A percentile compares a stretch with the other conserved stretches of the same genome.
phyloP scores from a whole-genome alignment of 768 basidiomycete species.

The Psilocybe subaeruginosa region DNA sequence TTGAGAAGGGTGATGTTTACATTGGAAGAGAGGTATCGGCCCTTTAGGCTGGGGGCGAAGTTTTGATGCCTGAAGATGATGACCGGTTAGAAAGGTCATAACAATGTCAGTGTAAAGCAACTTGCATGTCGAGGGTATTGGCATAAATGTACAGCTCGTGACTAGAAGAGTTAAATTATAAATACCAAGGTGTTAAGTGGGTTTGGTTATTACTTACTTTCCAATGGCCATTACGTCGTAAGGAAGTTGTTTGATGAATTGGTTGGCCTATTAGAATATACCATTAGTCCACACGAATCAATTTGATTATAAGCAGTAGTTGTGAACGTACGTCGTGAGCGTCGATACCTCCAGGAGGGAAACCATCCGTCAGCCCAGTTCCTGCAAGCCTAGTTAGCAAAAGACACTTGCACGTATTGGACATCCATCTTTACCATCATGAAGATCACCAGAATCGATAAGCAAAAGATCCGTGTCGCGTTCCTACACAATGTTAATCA shows the following conservation, averaged over 20 bases:
- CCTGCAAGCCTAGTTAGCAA: constrained; percentile 38
- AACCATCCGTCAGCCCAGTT: constrained; percentile 80
- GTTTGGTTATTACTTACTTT: constrained; percentile 52
- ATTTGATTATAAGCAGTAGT: no score
- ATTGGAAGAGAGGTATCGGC: constrained; percentile 83
- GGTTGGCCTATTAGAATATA: constrained; percentile 55
- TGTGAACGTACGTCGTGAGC: constrained; percentile 60
- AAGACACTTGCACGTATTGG: not conserved
- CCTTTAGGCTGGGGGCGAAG: constrained; percentile 67
- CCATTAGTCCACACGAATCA: not conserved
- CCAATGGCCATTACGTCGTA: constrained; percentile 88
- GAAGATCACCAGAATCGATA: constrained; percentile 81
- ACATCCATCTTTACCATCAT: constrained; percentile 53
- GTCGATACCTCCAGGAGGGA: constrained; percentile 68
- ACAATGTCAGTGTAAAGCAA: not conserved
- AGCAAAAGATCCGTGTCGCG: constrained; percentile 83
- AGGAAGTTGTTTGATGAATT: constrained; percentile 71
- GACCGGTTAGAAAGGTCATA: constrained; percentile 1
- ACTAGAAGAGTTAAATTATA: constrained; percentile 33
- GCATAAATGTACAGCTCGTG: constrained; percentile 84
- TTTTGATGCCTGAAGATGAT: constrained; percentile 51
- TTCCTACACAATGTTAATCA: constrained; percentile 33
- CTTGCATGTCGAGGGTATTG: constrained; percentile 68
- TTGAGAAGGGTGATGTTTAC: constrained; percentile 78
- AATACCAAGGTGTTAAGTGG: not conserved